These are phyloP conservation scores for Lipomyces yamanashiensis DNA, from an alignment of 805 yeast genomes.

Conservation along the genomic window DNA sequence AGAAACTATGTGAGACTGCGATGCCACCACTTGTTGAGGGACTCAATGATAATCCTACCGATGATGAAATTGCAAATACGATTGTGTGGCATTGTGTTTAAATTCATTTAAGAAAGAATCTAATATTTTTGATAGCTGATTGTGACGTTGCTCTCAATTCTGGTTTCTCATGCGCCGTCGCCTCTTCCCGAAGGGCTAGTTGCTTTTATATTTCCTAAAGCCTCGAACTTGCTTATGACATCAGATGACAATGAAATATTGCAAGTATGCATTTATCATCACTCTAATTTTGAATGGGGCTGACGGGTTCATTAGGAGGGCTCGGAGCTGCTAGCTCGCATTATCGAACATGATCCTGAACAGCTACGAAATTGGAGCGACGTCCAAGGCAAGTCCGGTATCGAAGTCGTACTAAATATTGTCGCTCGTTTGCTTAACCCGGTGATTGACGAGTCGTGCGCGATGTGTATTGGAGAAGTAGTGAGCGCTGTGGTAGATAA, in stretches of 20 bases:
- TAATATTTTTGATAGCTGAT: constrained; percentile 10
- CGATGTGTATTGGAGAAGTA: constrained; percentile 73
- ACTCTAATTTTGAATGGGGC: too few relatives aligned
- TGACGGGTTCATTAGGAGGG: constrained; percentile 53
- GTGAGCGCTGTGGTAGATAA: constrained; percentile 63
- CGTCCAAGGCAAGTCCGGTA: constrained; percentile 51
- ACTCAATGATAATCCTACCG: constrained; percentile 13
- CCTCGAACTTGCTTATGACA: constrained; percentile 21
- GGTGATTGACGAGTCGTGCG: constrained; percentile 73
- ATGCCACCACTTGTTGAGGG: constrained; percentile 31
- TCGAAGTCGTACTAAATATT: constrained; percentile 62
- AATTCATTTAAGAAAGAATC: too few relatives aligned
- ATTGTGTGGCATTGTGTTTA: constrained; percentile 1
- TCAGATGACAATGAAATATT: constrained; percentile 33
- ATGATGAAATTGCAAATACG: constrained; percentile 18
- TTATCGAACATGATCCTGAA: constrained; percentile 53
- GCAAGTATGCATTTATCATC: constrained; percentile 16
- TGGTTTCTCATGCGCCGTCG: constrained; percentile 33
- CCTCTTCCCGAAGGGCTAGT: constrained; percentile 34
- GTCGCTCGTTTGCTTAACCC: constrained; percentile 75
- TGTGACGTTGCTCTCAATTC: constrained; percentile 24
- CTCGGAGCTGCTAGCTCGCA: constrained; percentile 70
- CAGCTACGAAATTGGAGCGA: constrained; percentile 32
- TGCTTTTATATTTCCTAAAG: constrained; percentile 30
- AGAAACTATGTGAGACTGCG: constrained; percentile 39